These are phyloP conservation scores for Lanmaoa pseudosensibilis DNA, from an alignment of 768 basidiomycete genomes.

Conservation along the genomic window DNA sequence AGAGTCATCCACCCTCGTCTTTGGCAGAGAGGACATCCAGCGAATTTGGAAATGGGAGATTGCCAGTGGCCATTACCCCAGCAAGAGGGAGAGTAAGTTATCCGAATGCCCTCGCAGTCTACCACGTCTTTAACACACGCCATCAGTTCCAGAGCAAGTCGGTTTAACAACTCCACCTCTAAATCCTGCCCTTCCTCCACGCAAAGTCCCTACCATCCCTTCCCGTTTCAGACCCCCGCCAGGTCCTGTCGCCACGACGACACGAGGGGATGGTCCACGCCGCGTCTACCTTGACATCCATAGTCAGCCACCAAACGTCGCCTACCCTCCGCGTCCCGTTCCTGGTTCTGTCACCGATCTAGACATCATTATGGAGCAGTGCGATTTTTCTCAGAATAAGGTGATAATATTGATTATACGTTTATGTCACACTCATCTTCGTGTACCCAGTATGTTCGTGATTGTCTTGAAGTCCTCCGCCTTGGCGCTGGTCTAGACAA, in stretches of 20 bases:
- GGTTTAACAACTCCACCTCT: constrained; percentile 53
- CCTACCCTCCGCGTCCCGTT: constrained; percentile 85
- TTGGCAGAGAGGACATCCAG: constrained; percentile 74
- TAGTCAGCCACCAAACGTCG: constrained; percentile 57
- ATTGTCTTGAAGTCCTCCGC: constrained; percentile 94
- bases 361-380: constrained; percentile 88
- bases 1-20: constrained; percentile 73
- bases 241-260: constrained; percentile 50
- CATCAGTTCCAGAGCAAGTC: constrained; percentile 68
- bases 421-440: constrained; percentile 11
- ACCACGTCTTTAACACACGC: not conserved
- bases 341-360: constrained; percentile 86
- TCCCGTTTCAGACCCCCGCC: constrained; percentile 48
- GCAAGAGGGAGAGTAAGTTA: constrained; percentile 67
- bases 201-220: constrained; percentile 45
- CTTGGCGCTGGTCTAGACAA: constrained; percentile 88
- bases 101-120: not conserved
- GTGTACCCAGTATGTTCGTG: constrained; percentile 80
- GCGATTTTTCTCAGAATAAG: constrained; percentile 83
- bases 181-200: constrained; percentile 76
- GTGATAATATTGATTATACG: constrained; percentile 34
- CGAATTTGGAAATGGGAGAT: constrained; percentile 97
- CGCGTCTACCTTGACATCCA: constrained; percentile 77
- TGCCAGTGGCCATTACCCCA: constrained; percentile 91
- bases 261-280: constrained; percentile 73